Evolutionary conservation across 352 stramenopile genomes (phyloP), one percentile per base, ranked within the genome.

Genomic region (Pythium utonaiense): DNA sequence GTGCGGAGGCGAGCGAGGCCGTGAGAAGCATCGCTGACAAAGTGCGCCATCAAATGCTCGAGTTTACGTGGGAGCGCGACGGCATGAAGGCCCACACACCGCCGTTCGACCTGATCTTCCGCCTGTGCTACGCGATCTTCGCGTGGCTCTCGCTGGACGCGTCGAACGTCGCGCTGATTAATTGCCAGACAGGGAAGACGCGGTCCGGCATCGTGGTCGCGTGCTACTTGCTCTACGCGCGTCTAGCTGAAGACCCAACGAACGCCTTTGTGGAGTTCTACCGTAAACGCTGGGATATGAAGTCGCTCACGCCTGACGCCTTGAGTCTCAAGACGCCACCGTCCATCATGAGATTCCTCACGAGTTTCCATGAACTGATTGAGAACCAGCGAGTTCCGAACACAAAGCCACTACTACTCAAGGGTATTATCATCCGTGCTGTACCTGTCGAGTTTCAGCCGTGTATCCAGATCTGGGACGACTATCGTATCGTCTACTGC

Each of bases 251-350:
- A 33, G 77, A 93, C 33, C 77, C 80, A 7, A 80, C 80, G 12
- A 74, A 95, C 27, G 93, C 93, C 6, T 98, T 98, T 64, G 81
- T 91, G 40, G 76, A 90, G 64, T 98, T 98, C 56, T 97, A 97
- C 63, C 59, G 70, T 22, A 86, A 89, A 55, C 79, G 85, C 8
- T 89, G 82, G 78, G 77, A 86, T 12, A 91, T 91, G 80, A 77
- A 73, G 36, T 64, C 77, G 14, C 70, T 94, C 17, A 92, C 83
- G 14, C 59, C 80, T 1, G 70, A 88, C 9, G 78, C 74, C 17
- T 52, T 94, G 17, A 59, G 67, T 17, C 71, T 73, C 34, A 91
- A 90, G 61, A 94, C 83, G 2, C 85, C 85, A 3, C 75, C 83
- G 25, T 93, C 80, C 4, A 88, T 94, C 24, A 80, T 88, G 49